A percentile compares a stretch with the other conserved stretches of the same genome.
Conservation (phyloP, 2,329 filamentous ascomycete species). For the Cytospora mali region DNA sequence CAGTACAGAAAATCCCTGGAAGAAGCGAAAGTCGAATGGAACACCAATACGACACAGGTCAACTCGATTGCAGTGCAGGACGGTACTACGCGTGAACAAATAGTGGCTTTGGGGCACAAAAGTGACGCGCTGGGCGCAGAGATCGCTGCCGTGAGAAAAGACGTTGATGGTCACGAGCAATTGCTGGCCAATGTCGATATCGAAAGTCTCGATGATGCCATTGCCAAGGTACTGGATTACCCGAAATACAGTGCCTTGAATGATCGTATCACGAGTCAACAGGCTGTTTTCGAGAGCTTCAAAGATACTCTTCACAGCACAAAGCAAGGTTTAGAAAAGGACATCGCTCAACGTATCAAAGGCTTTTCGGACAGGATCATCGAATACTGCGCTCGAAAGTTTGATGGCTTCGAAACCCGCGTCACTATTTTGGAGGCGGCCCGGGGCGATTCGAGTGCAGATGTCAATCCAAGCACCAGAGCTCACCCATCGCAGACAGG, state of each 20-base stretch:
- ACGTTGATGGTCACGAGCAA: constrained; percentile 6
- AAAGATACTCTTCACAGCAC: neutral
- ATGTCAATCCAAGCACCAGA: neutral
- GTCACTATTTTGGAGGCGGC: neutral
- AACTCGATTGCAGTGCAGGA: neutral
- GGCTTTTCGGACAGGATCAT: constrained; percentile 12
- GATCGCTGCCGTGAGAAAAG: neutral
- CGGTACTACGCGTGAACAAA: neutral
- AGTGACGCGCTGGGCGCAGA: neutral
- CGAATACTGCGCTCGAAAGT: neutral
- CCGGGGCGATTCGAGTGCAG: neutral
- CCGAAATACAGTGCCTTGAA: constrained; percentile 14
- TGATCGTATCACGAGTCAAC: neutral
- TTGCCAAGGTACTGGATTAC: constrained; percentile 11
- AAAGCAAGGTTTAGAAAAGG: neutral
- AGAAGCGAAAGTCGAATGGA: neutral
- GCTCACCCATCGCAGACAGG: neutral
- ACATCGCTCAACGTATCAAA: constrained; percentile 1
- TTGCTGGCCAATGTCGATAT: constrained; percentile 13
- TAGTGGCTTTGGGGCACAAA: neutral
- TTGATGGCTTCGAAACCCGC: constrained; percentile 1
- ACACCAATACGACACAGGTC: constrained; percentile 1
- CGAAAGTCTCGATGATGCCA: constrained; percentile 5
- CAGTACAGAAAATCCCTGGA: constrained; percentile 1
- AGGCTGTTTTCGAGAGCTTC: constrained; percentile 2